These are phyloP conservation scores for Huntiella decipiens DNA, from an alignment of 2,329 filamentous ascomycete species.

Conservation along the genomic window DNA sequence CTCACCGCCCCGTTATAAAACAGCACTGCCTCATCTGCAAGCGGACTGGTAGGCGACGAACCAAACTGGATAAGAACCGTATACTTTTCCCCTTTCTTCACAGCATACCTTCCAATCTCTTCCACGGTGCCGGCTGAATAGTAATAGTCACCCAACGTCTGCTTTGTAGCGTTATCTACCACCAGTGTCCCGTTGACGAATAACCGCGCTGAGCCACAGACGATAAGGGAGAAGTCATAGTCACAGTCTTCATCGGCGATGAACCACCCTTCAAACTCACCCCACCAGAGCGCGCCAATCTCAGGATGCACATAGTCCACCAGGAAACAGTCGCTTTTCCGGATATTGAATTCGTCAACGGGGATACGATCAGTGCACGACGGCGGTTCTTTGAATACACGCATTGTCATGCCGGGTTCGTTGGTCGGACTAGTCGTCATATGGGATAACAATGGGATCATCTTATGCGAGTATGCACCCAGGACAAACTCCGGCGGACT, in stretches of 20 bases:
- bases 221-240: slow-evolving; percentile 48
- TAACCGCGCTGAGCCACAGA: slow-evolving; percentile 46
- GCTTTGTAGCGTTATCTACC: slow-evolving; percentile 47
- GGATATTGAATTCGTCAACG: slow-evolving; percentile 30
- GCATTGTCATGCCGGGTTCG: slow-evolving; percentile 40
- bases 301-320: slow-evolving; percentile 34
- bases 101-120: slow-evolving; percentile 36
- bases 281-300: slow-evolving; percentile 36
- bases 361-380: slow-evolving; percentile 25
- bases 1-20: slow-evolving; percentile 42
- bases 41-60: slow-evolving; percentile 37
- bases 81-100: slow-evolving; percentile 42
- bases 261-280: slow-evolving; percentile 40
- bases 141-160: slow-evolving; percentile 42
- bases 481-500: slow-evolving; percentile 31
- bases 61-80: slow-evolving; percentile 39
- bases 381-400: slow-evolving; percentile 40
- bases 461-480: slow-evolving; percentile 45
- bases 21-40: slow-evolving; percentile 29
- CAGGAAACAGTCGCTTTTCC: slow-evolving; percentile 30
- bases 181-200: slow-evolving; percentile 43
- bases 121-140: slow-evolving; percentile 46
- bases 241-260: slow-evolving; percentile 39
- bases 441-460: slow-evolving; percentile 38
- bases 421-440: slow-evolving; percentile 32